These are phyloP conservation scores for Picochlorum sp. DNA, from an alignment of 139 green algal species.

Conservation along the genomic window DNA sequence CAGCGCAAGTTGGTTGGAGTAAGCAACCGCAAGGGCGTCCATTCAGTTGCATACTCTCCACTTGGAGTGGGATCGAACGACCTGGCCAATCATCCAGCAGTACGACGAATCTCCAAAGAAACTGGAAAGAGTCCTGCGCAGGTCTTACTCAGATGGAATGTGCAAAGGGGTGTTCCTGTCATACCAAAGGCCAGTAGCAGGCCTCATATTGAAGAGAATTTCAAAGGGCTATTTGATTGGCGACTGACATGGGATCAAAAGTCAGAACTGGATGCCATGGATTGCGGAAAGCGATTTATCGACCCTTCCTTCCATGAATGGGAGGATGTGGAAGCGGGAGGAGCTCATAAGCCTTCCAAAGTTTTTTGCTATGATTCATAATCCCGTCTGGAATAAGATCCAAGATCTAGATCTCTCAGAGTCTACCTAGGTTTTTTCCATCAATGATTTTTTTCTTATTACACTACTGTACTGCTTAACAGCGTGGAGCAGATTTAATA, in stretches of 20 bases:
- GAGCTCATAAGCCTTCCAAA: slow-evolving; percentile 14
- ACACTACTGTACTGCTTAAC: too few relatives aligned
- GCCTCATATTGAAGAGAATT: slow-evolving; percentile 39
- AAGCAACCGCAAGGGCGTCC: slow-evolving; percentile 54
- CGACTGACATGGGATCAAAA: slow-evolving; percentile 38
- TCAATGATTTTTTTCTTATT: too few relatives aligned
- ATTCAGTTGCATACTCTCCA: slow-evolving; percentile 54
- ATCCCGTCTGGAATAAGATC: not conserved
- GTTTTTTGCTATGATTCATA: slow-evolving; percentile 11
- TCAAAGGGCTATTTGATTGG: slow-evolving; percentile 40
- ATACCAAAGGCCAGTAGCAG: slow-evolving; percentile 44
- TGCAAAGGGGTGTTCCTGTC: slow-evolving; percentile 68
- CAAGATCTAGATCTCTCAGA: not conserved
- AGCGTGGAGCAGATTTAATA: too few relatives aligned
- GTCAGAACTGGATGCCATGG: slow-evolving; percentile 41
- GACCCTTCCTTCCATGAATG: slow-evolving; percentile 37
- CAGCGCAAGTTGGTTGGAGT: slow-evolving; percentile 67
- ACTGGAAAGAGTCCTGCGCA: slow-evolving; percentile 38
- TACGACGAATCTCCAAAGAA: slow-evolving; percentile 44
- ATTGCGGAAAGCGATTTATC: slow-evolving; percentile 29
- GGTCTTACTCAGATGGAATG: slow-evolving; percentile 73
- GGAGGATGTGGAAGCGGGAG: slow-evolving; percentile 26
- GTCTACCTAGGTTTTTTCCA: not conserved
- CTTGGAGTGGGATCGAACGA: slow-evolving; percentile 31
- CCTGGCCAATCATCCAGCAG: slow-evolving; percentile 22